Evolutionary conservation across 2,329 filamentous ascomycete genomes (phyloP).

Genomic region (Clonostachys byssicola): DNA sequence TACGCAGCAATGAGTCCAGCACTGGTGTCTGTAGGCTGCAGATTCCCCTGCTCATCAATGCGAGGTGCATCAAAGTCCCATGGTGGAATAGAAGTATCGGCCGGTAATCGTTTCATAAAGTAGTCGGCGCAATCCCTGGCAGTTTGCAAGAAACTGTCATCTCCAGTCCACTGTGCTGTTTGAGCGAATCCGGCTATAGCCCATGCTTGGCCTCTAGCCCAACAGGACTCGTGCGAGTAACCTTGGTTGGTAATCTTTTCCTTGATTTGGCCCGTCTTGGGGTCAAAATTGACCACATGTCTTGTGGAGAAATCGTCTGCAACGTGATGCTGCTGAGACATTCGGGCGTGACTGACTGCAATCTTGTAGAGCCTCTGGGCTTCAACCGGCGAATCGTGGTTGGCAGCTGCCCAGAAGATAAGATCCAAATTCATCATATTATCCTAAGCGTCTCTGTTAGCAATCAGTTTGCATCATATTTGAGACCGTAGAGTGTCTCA

Average conservation of each 20-base stretch:
- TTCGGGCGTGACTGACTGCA: conserved; percentile 31
- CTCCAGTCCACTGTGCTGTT: conserved; percentile 38
- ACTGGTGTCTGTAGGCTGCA: conserved; percentile 25
- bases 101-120: conserved; percentile 32
- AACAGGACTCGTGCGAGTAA: conserved; percentile 33
- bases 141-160: conserved; percentile 32
- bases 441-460: conserved; percentile 12
- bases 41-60: background rate
- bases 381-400: conserved; percentile 12
- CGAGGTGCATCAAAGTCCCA: conserved; percentile 41
- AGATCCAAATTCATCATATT: conserved; percentile 36
- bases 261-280: conserved; percentile 27
- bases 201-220: conserved; percentile 45
- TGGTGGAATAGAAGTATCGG: conserved; percentile 22
- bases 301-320: conserved; percentile 26
- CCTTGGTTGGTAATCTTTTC: conserved; percentile 42
- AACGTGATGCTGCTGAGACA: conserved; percentile 30
- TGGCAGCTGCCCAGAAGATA: conserved; percentile 30
- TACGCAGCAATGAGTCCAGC: conserved; percentile 31
- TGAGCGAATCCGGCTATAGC: conserved; percentile 40
- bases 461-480: background rate
- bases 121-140: conserved; percentile 36
- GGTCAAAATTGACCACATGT: conserved; percentile 42
- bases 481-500: conserved; percentile 10
- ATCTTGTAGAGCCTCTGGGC: conserved; percentile 20